These are phyloP conservation scores for Monilinia fructicola DNA, from an alignment of 2,329 filamentous ascomycete genomes.

Conservation along the genomic window DNA sequence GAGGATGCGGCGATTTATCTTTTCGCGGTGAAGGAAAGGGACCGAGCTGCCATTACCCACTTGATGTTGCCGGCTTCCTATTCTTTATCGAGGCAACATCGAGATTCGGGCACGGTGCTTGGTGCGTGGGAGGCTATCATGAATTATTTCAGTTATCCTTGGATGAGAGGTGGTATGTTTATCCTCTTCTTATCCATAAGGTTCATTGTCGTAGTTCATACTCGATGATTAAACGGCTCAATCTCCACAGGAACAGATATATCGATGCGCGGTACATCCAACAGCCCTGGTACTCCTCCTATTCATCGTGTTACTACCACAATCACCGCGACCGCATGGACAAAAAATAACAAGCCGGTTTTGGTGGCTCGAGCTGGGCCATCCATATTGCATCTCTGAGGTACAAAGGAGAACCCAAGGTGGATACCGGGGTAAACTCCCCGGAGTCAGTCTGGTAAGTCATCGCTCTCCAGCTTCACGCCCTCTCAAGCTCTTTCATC, in stretches of 20 bases:
- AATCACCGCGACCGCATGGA: slow-evolving; percentile 27
- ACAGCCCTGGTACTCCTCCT: slow-evolving; percentile 30
- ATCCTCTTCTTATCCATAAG: too few species aligned
- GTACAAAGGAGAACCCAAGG: slow-evolving; percentile 16
- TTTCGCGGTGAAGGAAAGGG: slow-evolving; percentile 27
- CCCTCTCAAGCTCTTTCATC: too few species aligned
- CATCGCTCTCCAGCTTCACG: background rate
- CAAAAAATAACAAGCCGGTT: slow-evolving; percentile 29
- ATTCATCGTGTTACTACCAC: slow-evolving; percentile 30
- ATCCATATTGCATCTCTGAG: slow-evolving; percentile 27
- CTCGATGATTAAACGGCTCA: background rate
- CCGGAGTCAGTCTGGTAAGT: background rate
- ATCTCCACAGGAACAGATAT: background rate
- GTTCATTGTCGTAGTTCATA: background rate
- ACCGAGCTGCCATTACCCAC: slow-evolving; percentile 29
- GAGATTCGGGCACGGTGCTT: background rate
- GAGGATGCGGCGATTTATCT: slow-evolving; percentile 27
- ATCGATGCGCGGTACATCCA: slow-evolving; percentile 13
- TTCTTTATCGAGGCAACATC: background rate
- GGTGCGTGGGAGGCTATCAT: slow-evolving; percentile 26
- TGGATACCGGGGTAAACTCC: slow-evolving; percentile 19
- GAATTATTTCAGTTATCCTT: slow-evolving; percentile 33
- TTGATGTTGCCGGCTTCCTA: slow-evolving; percentile 26
- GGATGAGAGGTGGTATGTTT: slow-evolving; percentile 29
- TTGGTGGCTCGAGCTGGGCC: slow-evolving; percentile 30